Conservation (phyloP, 169 alveolate genomes). For the Plasmodium cynomolgi region DNA sequence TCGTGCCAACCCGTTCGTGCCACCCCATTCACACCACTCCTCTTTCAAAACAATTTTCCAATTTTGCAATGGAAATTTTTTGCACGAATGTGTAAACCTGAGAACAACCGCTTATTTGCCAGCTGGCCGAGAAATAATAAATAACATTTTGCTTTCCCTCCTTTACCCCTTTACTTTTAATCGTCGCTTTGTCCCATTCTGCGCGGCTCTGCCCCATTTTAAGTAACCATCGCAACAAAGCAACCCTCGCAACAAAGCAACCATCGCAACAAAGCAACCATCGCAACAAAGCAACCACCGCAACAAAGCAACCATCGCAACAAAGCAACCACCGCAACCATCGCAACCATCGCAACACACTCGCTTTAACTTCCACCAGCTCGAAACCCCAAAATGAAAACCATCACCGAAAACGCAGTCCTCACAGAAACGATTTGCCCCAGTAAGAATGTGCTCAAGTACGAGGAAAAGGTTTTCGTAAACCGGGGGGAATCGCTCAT, state of each 20-base stretch:
- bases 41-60: neutral
- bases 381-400: conserved; percentile 13
- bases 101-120: neutral
- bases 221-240: too few species aligned
- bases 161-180: neutral
- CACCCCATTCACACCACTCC: neutral
- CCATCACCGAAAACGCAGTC: neutral
- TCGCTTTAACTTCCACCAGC: neutral
- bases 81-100: neutral
- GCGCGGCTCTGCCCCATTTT: neutral
- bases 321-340: too few species aligned
- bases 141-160: neutral
- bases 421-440: conserved; percentile 10
- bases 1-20: neutral
- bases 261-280: too few species aligned
- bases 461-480: conserved; percentile 16
- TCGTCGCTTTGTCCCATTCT: neutral
- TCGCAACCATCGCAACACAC: neutral
- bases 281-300: neutral
- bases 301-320: too few species aligned
- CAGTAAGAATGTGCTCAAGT: neutral
- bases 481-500: conserved; percentile 9
- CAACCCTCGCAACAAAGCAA: too few species aligned
- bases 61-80: neutral
- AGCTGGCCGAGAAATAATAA: neutral